phyloP scores from a whole-genome alignment of 1,284 basidiomycete genomes.

The Malassezia vespertilionis region DNA sequence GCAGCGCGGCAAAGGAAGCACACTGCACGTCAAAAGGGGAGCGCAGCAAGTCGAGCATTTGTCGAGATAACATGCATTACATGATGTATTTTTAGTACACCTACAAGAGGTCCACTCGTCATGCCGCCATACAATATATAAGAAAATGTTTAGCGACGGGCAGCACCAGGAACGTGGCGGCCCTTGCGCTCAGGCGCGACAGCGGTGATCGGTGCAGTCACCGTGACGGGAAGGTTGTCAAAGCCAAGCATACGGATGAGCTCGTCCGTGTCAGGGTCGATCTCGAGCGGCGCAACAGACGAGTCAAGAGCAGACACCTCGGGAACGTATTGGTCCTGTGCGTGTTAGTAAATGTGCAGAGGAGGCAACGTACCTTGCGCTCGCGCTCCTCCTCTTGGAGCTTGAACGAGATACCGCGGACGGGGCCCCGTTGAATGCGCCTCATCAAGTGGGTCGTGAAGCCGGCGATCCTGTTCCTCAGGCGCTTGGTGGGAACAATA shows the following conservation, averaged over 20 bases:
- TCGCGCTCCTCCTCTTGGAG: slow-evolving; percentile 99
- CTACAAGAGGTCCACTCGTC: slow-evolving; percentile 5
- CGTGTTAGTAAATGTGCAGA: neutral
- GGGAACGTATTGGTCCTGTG: slow-evolving; percentile 47
- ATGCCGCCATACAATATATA: slow-evolving; percentile 1
- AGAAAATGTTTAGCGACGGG: slow-evolving; percentile 35
- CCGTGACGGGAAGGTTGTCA: slow-evolving; percentile 44
- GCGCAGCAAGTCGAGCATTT: no score
- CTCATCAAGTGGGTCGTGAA: slow-evolving; percentile 99
- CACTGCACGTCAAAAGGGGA: no score
- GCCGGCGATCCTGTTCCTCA: slow-evolving; percentile 98
- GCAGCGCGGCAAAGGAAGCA: no score
- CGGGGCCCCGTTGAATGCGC: slow-evolving; percentile 97
- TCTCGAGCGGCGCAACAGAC: slow-evolving; percentile 41
- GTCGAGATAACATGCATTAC: slow-evolving; percentile 17
- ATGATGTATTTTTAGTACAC: slow-evolving; percentile 17
- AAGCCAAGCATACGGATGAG: slow-evolving; percentile 45
- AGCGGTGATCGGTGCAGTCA: slow-evolving; percentile 41
- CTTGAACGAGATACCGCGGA: slow-evolving; percentile 99
- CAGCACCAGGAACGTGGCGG: slow-evolving; percentile 45
- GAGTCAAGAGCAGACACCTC: slow-evolving; percentile 48
- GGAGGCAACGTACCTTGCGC: slow-evolving; percentile 59
- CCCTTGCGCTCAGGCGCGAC: slow-evolving; percentile 42
- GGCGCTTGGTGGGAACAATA: slow-evolving; percentile 92
- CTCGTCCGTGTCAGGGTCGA: slow-evolving; percentile 48